Percentiles rank a stretch among this genome's conserved stretches.
These are phyloP conservation scores for Kluyveromyces lactis DNA, from an alignment of 805 yeast genomes.

Conservation along the genomic window DNA sequence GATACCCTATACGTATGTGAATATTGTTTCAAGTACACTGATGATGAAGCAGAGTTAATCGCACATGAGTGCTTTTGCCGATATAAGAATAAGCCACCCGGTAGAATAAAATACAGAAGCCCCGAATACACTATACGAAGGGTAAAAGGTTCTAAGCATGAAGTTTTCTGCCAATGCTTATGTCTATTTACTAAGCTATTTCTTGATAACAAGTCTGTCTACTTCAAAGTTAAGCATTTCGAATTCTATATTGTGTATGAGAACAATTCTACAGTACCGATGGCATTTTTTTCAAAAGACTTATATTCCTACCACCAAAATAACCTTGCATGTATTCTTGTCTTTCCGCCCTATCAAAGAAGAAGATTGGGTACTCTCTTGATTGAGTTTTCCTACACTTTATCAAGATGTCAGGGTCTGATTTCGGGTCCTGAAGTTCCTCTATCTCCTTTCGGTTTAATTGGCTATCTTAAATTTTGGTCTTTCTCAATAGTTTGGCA, in stretches of 20 bases:
- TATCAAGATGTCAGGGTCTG: slow-evolving; percentile 55
- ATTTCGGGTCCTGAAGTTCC: slow-evolving; percentile 92
- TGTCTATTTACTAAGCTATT: slow-evolving; percentile 82
- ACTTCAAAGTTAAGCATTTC: slow-evolving; percentile 68
- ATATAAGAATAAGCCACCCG: slow-evolving; percentile 42
- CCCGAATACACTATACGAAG: slow-evolving; percentile 48
- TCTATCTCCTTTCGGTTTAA: slow-evolving; percentile 69
- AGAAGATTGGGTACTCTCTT: slow-evolving; percentile 67
- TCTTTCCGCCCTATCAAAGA: slow-evolving; percentile 88
- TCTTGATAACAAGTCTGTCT: slow-evolving; percentile 82
- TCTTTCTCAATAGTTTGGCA: slow-evolving; percentile 40
- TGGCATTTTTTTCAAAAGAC: slow-evolving; percentile 93
- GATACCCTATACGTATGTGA: slow-evolving; percentile 66
- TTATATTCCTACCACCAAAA: slow-evolving; percentile 65
- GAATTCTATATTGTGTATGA: slow-evolving; percentile 73
- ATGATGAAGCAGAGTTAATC: slow-evolving; percentile 34
- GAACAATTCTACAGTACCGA: slow-evolving; percentile 40
- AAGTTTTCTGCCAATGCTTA: slow-evolving; percentile 70
- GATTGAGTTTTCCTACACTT: slow-evolving; percentile 73
- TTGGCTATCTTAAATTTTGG: slow-evolving; percentile 75
- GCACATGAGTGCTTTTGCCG: slow-evolving; percentile 44
- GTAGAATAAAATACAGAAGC: slow-evolving; percentile 61
- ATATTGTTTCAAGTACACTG: slow-evolving; percentile 75
- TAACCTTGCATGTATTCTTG: slow-evolving; percentile 83
- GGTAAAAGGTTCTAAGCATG: slow-evolving; percentile 57